Evolutionary conservation across 1,139 yeast genomes (phyloP), one percentile per base, ranked within the genome.

Genomic region (Diutina rugosa): DNA sequence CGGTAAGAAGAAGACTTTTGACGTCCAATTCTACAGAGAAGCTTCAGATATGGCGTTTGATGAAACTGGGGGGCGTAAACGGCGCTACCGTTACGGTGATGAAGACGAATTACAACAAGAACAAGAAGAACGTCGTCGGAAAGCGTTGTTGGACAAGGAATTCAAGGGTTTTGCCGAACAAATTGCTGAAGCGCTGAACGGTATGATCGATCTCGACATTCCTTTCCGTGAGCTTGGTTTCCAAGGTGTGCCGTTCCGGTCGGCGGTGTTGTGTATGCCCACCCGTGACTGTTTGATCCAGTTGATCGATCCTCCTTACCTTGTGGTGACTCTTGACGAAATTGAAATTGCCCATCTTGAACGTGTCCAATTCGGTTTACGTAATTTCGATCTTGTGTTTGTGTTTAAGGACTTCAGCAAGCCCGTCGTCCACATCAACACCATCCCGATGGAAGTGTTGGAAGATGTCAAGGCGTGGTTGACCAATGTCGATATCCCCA

Each of bases 61-160:
- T 71, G 99, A 93, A 72, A 93, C 99, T 46, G 97, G 98, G 59
- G 95, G 95, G 60, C 82, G 95, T 61, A 89, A 90, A 76, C 77
- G 88, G 70, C 85, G 87, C 62, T 89, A 90, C 76, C 76, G 97
- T 67, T 93, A 93, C 66, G 99, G 99, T 57, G 99, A 93, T 68
- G 99, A 93, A 71, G 99, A 93, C 70, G 99, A 93, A 72, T 77
- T 95, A 62, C 99, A 95, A 72, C 98, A 93, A 70, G 99, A 95
- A 73, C 98, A 93, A 72, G 98, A 93, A 71, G 99, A 93, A 73
- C 85, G 98, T 72, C 81, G 95, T 69, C 82, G 97, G 69, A 87
- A 96, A 65, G 87, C 89, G 18, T 81, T 90, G 55, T 80, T 93
- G 65, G 97, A 95, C 73, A 90, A 87, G 69, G 99, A 95, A 71